phyloP scores from a whole-genome alignment of 331 rosid genomes.

The Saraca asoca region DNA sequence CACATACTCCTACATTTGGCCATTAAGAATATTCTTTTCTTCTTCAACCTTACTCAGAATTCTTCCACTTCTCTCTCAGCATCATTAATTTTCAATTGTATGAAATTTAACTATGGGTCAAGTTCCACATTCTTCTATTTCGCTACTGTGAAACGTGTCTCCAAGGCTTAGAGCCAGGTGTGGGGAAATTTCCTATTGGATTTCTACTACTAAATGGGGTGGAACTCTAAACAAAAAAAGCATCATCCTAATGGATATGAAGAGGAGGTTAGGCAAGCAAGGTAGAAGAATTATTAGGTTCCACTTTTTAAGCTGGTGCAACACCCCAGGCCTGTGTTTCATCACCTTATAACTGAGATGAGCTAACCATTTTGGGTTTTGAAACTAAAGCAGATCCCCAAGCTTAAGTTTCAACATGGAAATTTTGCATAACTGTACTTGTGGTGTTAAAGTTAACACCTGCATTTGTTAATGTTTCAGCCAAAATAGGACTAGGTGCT shows the following conservation, averaged over 20 bases:
- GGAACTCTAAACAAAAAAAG: constrained; percentile 54
- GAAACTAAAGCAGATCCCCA: constrained; percentile 57
- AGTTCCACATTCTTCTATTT: too few relatives aligned
- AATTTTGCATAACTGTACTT: too few relatives aligned
- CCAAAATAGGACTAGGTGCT: constrained; percentile 42
- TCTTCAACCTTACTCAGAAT: too few relatives aligned
- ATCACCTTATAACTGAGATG: too few relatives aligned
- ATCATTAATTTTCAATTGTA: too few relatives aligned
- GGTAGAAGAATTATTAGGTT: constrained; percentile 51
- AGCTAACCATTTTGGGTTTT: constrained; percentile 46
- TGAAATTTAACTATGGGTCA: too few relatives aligned
- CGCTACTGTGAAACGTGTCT: too few relatives aligned
- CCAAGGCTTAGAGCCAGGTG: constrained; percentile 64
- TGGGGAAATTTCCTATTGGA: constrained; percentile 50
- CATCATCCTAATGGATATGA: constrained; percentile 64
- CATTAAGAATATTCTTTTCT: too few relatives aligned
- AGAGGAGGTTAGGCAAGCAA: constrained; percentile 56
- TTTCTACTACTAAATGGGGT: too few relatives aligned
- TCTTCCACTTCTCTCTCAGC: too few relatives aligned
- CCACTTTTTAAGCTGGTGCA: constrained; percentile 53
- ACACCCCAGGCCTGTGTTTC: constrained; percentile 38
- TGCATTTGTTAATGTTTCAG: too few relatives aligned
- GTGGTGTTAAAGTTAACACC: constrained; percentile 45
- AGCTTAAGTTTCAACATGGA: constrained; percentile 60
- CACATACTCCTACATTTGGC: too few relatives aligned